Evolutionary conservation across 164 flowering plant genomes (phyloP).

Genomic region (Aristolochia contorta): DNA sequence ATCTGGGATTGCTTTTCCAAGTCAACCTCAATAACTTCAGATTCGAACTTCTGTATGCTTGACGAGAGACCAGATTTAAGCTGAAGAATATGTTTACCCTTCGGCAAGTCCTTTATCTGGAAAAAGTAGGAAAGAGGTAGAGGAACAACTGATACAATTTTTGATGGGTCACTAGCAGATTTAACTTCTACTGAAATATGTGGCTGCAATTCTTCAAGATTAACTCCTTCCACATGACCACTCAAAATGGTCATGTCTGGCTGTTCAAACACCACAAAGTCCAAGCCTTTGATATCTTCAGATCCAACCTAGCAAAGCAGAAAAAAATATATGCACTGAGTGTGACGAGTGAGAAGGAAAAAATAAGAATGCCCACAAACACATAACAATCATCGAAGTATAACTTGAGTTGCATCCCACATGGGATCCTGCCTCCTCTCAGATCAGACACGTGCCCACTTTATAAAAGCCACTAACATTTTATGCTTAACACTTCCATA

Average conservation of each 20-base stretch:
- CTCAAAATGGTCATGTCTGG: slow-evolving; percentile 81
- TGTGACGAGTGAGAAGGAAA: neutral
- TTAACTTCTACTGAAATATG: slow-evolving; percentile 72
- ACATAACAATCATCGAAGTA: neutral
- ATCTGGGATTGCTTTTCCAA: slow-evolving; percentile 57
- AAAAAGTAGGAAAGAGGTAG: slow-evolving; percentile 83
- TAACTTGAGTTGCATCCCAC: neutral
- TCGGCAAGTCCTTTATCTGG: slow-evolving; percentile 74
- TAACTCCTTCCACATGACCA: slow-evolving; percentile 75
- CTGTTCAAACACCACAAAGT: slow-evolving; percentile 86
- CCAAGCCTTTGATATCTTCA: slow-evolving; percentile 60
- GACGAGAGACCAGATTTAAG: slow-evolving; percentile 49
- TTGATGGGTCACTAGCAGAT: slow-evolving; percentile 64
- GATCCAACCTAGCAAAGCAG: slow-evolving; percentile 47
- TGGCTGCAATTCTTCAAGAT: slow-evolving; percentile 43
- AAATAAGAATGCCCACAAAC: neutral
- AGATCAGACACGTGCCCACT: too few relatives aligned
- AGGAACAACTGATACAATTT: slow-evolving; percentile 55
- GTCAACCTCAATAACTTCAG: slow-evolving; percentile 79
- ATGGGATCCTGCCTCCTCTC: too few relatives aligned
- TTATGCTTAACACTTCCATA: too few relatives aligned
- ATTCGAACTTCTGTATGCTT: slow-evolving; percentile 49
- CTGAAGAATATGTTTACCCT: slow-evolving; percentile 65
- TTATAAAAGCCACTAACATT: too few relatives aligned
- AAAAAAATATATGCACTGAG: neutral